Evolutionary conservation across 106 monocot genomes (phyloP), one percentile per base, ranked within the genome.

Genomic region (Allium fistulosum): DNA sequence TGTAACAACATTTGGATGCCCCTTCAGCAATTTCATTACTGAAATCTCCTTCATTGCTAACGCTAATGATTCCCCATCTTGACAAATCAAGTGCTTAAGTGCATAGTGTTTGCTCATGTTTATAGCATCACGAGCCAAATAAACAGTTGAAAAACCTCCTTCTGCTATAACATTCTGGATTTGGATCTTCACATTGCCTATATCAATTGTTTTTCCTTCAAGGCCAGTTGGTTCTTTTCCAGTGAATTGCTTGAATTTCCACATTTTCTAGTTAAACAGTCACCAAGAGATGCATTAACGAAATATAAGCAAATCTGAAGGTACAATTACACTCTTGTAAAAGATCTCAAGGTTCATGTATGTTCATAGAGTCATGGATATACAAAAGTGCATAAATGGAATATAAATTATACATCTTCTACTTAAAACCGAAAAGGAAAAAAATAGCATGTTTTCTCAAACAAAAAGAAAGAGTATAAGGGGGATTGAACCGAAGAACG

Each of bases 61-160:
- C 60, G 80, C 87, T 55, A 87, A 70, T 9, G 90, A 93, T 66
- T 99, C 99, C 49, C 69, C 76, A 51, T 99, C 99, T 67, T 87
- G 84, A 70, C 92, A 86, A 58, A 99, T 85, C 62, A 99, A 83
- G 59, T 99, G 93, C 75, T 99, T 99, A 14, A 99, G 79, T 17
- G 99, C 99, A 78, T 93, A 99, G 63, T 90, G 93, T 65, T 81
- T 93, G 0, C 93, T 81, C 10, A 65, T 26, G 55, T 85, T 79
- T 9, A 73, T 59, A 55, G 69, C 72, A 77, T 99, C 93, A 46
- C 77, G 75, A 3, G 85, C 90, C 16, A 90, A 74, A 55, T 99
- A 99, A 27, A 99, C 99, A 61, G 85, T 84, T 14, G 99, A 99
- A 70, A 99, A 99, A 8, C 99, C 99, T 10, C 99, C 99, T 72